phyloP scores from a whole-genome alignment of 176 grass and related monocot species.

The Raddia guianensis region DNA sequence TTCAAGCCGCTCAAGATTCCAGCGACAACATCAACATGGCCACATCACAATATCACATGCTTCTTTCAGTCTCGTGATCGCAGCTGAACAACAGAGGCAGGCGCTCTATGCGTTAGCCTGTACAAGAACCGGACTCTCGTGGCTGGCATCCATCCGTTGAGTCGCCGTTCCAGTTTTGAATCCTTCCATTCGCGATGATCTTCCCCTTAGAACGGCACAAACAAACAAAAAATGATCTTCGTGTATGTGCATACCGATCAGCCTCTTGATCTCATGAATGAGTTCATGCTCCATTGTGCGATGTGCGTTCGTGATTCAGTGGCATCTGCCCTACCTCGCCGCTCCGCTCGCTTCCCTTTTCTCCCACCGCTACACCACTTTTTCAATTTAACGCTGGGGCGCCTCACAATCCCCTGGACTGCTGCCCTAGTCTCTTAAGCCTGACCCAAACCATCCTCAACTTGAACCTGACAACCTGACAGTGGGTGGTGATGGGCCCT shows the following conservation, averaged over 20 bases:
- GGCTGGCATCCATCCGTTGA: background rate
- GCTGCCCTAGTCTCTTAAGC: too few relatives aligned
- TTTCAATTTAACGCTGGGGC: too few relatives aligned
- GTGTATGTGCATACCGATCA: conserved; percentile 48
- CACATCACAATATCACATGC: background rate
- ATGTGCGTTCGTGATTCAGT: background rate
- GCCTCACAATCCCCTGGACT: too few relatives aligned
- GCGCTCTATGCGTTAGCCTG: background rate
- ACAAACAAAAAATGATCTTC: background rate
- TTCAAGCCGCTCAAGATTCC: conserved; percentile 28
- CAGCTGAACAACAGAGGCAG: background rate
- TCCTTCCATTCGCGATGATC: conserved; percentile 7
- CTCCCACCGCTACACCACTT: too few relatives aligned
- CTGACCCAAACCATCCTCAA: too few relatives aligned
- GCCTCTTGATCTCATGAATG: background rate
- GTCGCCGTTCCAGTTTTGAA: background rate
- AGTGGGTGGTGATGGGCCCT: too few relatives aligned
- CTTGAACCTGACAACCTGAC: too few relatives aligned
- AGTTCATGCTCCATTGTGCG: background rate
- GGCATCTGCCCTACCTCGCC: too few relatives aligned
- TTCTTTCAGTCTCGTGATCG: background rate
- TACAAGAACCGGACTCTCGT: background rate
- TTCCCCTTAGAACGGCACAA: background rate
- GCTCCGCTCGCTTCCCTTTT: too few relatives aligned
- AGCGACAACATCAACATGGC: conserved; percentile 15